A percentile compares a stretch with the other conserved stretches of the same genome.
Conservation (phyloP, 2,329 filamentous ascomycete species). For the Colletotrichum sp. region DNA sequence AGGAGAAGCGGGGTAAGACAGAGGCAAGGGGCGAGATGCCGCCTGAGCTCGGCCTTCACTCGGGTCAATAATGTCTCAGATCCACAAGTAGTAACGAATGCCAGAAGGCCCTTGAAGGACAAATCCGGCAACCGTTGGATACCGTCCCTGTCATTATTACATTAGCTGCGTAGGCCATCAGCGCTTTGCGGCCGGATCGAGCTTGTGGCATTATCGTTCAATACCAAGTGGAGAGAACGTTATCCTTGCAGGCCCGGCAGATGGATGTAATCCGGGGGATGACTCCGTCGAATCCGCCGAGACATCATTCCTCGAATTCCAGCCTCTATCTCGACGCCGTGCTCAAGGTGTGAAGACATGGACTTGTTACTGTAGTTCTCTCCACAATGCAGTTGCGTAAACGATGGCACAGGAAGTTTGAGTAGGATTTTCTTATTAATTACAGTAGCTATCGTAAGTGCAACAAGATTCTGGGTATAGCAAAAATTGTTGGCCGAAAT, state of each 20-base stretch:
- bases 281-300: neutral
- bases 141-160: neutral
- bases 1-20: neutral
- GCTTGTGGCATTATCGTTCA: neutral
- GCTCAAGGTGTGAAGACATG: neutral
- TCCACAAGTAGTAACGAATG: neutral
- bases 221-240: neutral
- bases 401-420: neutral
- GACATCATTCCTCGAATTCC: neutral
- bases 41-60: neutral
- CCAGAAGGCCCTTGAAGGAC: neutral
- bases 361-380: neutral
- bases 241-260: neutral
- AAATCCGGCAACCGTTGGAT: neutral
- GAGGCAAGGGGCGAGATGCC: neutral
- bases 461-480: neutral
- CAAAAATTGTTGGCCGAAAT: neutral
- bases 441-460: neutral
- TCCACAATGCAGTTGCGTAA: neutral
- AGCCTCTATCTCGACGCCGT: neutral
- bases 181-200: neutral
- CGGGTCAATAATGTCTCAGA: neutral
- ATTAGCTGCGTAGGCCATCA: neutral
- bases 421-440: neutral
- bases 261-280: neutral